Conservation (phyloP, 2,329 filamentous ascomycete genomes). For the Paradendryphiella salina region DNA sequence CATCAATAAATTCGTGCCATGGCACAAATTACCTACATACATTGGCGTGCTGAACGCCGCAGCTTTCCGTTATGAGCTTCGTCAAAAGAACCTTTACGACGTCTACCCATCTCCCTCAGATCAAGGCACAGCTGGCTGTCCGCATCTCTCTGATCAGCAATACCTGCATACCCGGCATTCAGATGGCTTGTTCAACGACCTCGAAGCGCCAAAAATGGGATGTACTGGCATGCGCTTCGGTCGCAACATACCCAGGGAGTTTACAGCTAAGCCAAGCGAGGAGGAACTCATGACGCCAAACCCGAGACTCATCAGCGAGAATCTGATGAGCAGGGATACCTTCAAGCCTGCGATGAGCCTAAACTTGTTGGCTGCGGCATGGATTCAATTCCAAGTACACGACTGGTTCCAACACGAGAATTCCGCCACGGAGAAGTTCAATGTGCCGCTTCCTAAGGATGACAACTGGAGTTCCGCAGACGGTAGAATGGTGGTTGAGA, state of each 20-base stretch:
- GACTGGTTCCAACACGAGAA: slow-evolving; percentile 24
- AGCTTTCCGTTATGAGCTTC: slow-evolving; percentile 50
- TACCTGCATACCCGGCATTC: slow-evolving; percentile 48
- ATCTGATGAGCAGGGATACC: slow-evolving; percentile 49
- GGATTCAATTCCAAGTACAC: slow-evolving; percentile 52
- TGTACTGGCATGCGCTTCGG: slow-evolving; percentile 53
- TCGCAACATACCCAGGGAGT: slow-evolving; percentile 49
- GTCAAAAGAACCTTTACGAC: slow-evolving; percentile 52
- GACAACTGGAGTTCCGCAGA: too few relatives aligned
- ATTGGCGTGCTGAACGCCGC: slow-evolving; percentile 51
- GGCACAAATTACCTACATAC: slow-evolving; percentile 51
- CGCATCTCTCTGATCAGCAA: slow-evolving; percentile 38
- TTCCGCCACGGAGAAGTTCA: slow-evolving; percentile 8
- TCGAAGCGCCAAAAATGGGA: slow-evolving; percentile 51
- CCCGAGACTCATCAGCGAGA: slow-evolving; percentile 50
- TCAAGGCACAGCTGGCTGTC: slow-evolving; percentile 43
- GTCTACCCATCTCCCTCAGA: slow-evolving; percentile 45
- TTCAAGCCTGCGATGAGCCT: slow-evolving; percentile 53
- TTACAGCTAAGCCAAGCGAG: slow-evolving; percentile 46
- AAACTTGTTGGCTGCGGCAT: slow-evolving; percentile 54
- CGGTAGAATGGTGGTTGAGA: too few relatives aligned
- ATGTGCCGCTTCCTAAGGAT: too few relatives aligned
- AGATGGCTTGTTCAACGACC: slow-evolving; percentile 52
- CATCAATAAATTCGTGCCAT: slow-evolving; percentile 48
- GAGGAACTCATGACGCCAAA: slow-evolving; percentile 52